Evolutionary conservation across 352 stramenopile species (phyloP), one percentile per base, ranked within the genome.

Genomic region (Thalassiosira livingstoniorum): DNA sequence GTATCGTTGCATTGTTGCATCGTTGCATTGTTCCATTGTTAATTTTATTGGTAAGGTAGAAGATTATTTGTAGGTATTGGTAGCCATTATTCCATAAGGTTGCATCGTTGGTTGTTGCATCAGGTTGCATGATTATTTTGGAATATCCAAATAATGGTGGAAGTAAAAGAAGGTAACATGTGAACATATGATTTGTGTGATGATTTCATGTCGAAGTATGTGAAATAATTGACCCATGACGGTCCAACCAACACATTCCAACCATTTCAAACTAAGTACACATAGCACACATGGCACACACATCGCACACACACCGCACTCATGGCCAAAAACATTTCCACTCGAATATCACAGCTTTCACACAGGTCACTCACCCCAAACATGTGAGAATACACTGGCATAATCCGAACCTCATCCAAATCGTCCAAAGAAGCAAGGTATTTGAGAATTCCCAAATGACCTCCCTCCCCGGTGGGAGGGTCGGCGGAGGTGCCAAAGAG

Each of bases 401-500:
- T 39, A 10, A 94, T 71, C 47, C 85, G 78, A 58, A 94, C 75
- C 80, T 93, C 82, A 70, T 94, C 82, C 47, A 91, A 92, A 0
- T 68, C 23, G 5, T 80, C 27, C 23, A 84, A 54, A 0, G 79
- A 60, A 45, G 80, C 55, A n/a, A 92, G 67, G 42, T 83, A 64
- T 63, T 73, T 42, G 0, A 89, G 85, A 27, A 94, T 91, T 1
- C 87, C 90, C 0, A 86, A 69, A 75, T 94, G 90, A 2, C 87
- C 90, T 21, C 82, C 87, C 4, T 72, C 57, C 4, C 90, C 88
- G 1, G 90, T 94, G 27, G 90, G 90, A 45, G 90, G 90, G 85
- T 94, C 87, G 29, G 88, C 90, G 4, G 90, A 94, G 5, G 81
- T 83, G 15, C 90, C 90, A 78, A 93, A 93, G 23, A 94, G 76